These are phyloP conservation scores for Neoarthrinium moseri DNA, from an alignment of 2,329 filamentous ascomycete genomes.

Conservation along the genomic window DNA sequence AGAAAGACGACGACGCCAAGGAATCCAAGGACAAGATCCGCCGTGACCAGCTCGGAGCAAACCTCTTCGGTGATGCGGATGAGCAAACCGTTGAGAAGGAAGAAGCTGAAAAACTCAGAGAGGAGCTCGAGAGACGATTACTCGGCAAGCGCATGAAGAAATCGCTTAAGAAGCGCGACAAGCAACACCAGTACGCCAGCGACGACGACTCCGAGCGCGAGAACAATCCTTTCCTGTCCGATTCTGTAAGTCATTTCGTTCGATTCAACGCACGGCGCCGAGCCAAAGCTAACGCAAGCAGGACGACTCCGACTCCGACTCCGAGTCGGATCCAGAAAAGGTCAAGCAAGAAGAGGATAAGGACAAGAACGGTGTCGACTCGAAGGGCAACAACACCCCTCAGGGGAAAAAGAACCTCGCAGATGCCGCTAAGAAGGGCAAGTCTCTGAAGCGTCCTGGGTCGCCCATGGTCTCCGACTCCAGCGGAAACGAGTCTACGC, in stretches of 20 bases:
- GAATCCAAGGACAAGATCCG: conserved; percentile 71
- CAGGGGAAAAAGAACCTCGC: conserved; percentile 45
- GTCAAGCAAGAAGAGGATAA: conserved; percentile 51
- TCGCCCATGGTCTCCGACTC: conserved; percentile 88
- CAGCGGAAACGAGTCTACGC: conserved; percentile 84
- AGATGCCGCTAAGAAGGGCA: conserved; percentile 53
- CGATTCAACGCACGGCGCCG: conserved; percentile 18
- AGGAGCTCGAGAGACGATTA: conserved; percentile 66
- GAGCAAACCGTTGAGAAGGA: conserved; percentile 74
- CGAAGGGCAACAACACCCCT: conserved; percentile 66
- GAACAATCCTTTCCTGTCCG: conserved; percentile 54
- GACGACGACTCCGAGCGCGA: conserved; percentile 54
- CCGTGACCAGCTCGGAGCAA: conserved; percentile 81
- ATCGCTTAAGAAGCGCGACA: conserved; percentile 79
- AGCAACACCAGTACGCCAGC: conserved; percentile 82
- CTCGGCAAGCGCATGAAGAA: conserved; percentile 78
- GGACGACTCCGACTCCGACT: conserved; percentile 40
- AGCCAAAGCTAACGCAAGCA: conserved; percentile 20
- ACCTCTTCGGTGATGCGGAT: conserved; percentile 71
- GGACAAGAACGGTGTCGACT: conserved; percentile 49
- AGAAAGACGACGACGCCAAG: conserved; percentile 79
- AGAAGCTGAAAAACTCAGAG: conserved; percentile 66
- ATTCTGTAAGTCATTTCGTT: conserved; percentile 39
- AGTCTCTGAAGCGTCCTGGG: conserved; percentile 76
- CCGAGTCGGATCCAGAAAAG: conserved; percentile 33